Evolutionary conservation across 73 alveolate species (phyloP), one percentile per base, ranked within the genome.

Genomic region (Tetrahymena borealis): DNA sequence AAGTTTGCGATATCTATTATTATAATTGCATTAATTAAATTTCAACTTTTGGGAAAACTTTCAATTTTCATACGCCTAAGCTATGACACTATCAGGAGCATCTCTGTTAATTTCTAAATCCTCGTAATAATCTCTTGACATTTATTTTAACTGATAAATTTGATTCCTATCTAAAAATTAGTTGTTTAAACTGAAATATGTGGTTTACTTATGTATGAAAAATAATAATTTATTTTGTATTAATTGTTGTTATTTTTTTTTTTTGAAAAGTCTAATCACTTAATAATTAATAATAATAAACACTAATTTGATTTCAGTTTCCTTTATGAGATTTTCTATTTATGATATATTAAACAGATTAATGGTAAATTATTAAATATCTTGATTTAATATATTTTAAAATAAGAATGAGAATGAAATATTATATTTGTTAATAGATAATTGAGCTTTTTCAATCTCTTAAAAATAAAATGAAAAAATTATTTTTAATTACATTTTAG

Each of bases 121-220:
- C 92, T 95, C 93, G 95, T 98, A 98, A 96, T 98, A 98, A 94
- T 98, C 98, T 94, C 92, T 97, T 39, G 95, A 94, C 97, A 94
- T 97, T 91, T 92, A 43, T 13, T 38, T 90, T 90, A 15, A 38
- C n/a, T 90, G 18, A n/a, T 20, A 3, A 7, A 20, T 28, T 60
- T 20, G 85, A 32, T 60, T 24, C 28, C 28, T 60, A 60, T 60
- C 85, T 60, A 60, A n/a, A n/a, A n/a, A n/a, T 35, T 60, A 18
- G n/a, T 28, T 60, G 5, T 24, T 24, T 60, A 16, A 24, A 60
- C 7, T 60, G n/a, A 60, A 60, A 24, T 60, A 24, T 60, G 18
- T 39, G 43, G 16, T 39, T 60, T 60, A 24, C 28, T 35, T 24
- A 60, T 60, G n/a, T n/a, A n/a, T n/a, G n/a, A n/a, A n/a, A n/a